Evolutionary conservation across 73 alveolate species (phyloP).

Genomic region (Durusdinium trenchii): DNA sequence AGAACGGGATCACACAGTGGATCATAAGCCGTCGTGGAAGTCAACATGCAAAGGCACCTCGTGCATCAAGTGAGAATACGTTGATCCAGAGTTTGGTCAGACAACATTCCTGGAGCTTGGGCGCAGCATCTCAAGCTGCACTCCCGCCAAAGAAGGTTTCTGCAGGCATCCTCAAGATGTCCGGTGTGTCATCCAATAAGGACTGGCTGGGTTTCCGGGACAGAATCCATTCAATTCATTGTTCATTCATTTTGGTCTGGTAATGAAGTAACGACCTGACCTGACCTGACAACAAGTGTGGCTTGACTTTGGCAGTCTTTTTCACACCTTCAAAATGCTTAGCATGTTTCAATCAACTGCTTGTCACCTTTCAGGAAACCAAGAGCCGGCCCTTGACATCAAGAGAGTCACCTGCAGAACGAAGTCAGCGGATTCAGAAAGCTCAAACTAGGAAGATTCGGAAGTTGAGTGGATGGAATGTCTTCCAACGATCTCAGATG

Average conservation of each 20-base stretch:
- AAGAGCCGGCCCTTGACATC: not conserved
- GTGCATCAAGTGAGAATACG: not conserved
- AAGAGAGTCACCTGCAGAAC: not conserved
- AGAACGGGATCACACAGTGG: not conserved
- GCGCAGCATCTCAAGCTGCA: not conserved
- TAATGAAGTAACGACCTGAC: no score
- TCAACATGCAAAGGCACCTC: not conserved
- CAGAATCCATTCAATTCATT: no score
- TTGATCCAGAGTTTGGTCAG: not conserved
- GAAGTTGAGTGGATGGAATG: not conserved
- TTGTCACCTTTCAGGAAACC: no score
- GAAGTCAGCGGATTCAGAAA: not conserved
- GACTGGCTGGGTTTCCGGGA: no score
- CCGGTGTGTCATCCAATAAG: not conserved
- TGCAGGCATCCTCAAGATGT: not conserved
- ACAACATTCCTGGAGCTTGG: not conserved
- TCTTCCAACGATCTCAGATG: not conserved
- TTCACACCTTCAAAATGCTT: no score
- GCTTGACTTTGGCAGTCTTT: no score
- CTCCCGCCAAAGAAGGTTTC: not conserved
- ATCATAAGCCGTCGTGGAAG: not conserved
- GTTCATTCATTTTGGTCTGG: no score
- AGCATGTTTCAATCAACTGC: no score
- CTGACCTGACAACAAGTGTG: no score
- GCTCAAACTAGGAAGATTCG: not conserved